Base-by-base conservation (phyloP, 768 basidiomycete genomes). In the Kwoniella sp. region DNA sequence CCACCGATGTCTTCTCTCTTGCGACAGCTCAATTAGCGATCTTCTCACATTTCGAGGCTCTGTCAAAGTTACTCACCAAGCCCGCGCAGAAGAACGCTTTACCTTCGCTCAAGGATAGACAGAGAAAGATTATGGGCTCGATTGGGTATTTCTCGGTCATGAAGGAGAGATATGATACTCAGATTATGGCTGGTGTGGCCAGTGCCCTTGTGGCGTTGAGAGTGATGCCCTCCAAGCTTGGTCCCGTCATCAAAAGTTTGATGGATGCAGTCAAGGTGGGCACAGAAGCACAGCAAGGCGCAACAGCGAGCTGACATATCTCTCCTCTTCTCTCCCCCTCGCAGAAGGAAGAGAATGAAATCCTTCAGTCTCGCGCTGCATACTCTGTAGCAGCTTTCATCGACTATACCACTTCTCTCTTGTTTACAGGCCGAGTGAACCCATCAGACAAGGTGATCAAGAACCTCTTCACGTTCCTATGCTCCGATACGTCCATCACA, bases 251-350 rank as follows among this genome's bases (percentile, higher is more conserved):
- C 48, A 93, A 94, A 78, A 92, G 91, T 24, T 88, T 98, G 60
- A 98, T 97, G 90, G 95, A 92, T 61, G 91, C 93, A 24, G 88
- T 98, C 83, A 98, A 96, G 86, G 94, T 91, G 56, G 47, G 85
- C 61, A 2, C 26, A 2, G 15, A 22, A 2, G 1, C 15, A 21
- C 15, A 2, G 68, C 92, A 90, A 88, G 29, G 19, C 26, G 12
- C 22, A 21, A 15, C 0, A 1, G 19, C 4, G 85, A 55, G 51
- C 60, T 68, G 67, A 59, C 24, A 13, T 12, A 22, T 36, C 21
- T 13, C 26, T 29, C 52, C 52, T 29, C 49, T 54, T 24, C 13
- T n/a, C n/a, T n/a, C n/a, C n/a, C n/a, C n/a, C n/a, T n/a, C 12
- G 21, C 56, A 77, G 76, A 68, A 68, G 64, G 96, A 99, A 78